A percentile compares a stretch with the other conserved stretches of the same genome.
Evolutionary conservation across 176 grass and related monocot genomes (phyloP).

Genomic region (Phoenix roebelenii): DNA sequence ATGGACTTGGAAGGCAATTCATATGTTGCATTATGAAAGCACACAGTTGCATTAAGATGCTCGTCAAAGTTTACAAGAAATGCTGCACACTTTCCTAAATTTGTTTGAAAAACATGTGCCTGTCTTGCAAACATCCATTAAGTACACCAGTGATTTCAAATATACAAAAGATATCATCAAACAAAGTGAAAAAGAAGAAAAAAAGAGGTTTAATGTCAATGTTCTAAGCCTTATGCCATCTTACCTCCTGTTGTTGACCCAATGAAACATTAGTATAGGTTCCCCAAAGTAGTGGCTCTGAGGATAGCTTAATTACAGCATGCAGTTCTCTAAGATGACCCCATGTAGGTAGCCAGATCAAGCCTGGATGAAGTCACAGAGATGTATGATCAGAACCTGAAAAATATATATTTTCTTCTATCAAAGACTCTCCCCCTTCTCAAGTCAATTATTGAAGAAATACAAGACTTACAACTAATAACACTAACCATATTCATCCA

Average conservation of each 20-base stretch:
- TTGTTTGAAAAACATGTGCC: slow-evolving; percentile 81
- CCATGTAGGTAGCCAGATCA: slow-evolving; percentile 90
- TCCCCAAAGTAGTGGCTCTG: slow-evolving; percentile 57
- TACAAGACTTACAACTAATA: not conserved
- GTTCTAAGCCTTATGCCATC: not conserved
- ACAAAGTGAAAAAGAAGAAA: not conserved
- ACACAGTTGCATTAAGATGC: slow-evolving; percentile 13
- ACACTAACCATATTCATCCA: slow-evolving; percentile 83
- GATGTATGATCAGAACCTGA: not conserved
- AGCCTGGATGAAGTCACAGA: slow-evolving; percentile 30
- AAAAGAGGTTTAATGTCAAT: not conserved
- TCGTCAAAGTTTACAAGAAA: slow-evolving; percentile 70
- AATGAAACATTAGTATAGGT: slow-evolving; percentile 53
- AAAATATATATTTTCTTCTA: no score
- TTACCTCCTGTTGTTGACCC: slow-evolving; percentile 71
- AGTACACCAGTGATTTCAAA: not conserved
- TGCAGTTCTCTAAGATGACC: slow-evolving; percentile 83
- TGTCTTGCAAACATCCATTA: slow-evolving; percentile 6
- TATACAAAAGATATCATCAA: no score
- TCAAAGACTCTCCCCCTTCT: no score
- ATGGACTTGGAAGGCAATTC: slow-evolving; percentile 51
- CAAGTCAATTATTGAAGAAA: no score
- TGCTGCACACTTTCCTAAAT: slow-evolving; percentile 43
- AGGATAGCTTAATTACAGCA: slow-evolving; percentile 47
- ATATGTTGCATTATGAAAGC: slow-evolving; percentile 47